Conservation (phyloP, 371 early-diverging fungal species). For the Capillidium heterosporum region DNA sequence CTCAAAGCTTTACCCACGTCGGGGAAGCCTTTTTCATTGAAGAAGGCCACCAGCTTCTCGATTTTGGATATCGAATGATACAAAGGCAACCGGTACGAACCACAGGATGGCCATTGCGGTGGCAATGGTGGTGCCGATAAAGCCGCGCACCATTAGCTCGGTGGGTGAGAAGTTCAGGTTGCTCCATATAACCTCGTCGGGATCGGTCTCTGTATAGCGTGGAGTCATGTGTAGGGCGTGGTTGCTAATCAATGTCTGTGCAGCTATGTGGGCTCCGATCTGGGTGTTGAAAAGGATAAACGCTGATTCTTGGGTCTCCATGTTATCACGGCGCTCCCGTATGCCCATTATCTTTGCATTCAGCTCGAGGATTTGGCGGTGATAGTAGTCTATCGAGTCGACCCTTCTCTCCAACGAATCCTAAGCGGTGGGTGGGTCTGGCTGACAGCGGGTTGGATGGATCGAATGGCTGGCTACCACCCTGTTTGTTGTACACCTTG, state of each 20-base stretch:
- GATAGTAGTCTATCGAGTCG: conserved; percentile 17
- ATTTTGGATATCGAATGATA: conserved; percentile 38
- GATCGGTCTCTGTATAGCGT: conserved; percentile 38
- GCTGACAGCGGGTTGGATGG: conserved; percentile 1
- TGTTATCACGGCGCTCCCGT: conserved; percentile 3
- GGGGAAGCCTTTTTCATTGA: conserved; percentile 10
- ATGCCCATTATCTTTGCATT: conserved; percentile 2
- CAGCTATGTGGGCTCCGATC: conserved; percentile 67
- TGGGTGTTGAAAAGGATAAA: conserved; percentile 67
- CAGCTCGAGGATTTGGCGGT: conserved; percentile 10
- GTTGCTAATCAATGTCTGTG: conserved; percentile 44
- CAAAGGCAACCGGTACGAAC: conserved; percentile 41
- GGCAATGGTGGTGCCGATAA: conserved; percentile 24
- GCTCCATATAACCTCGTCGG: conserved; percentile 67
- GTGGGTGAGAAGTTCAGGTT: conserved; percentile 43
- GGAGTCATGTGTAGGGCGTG: conserved; percentile 43
- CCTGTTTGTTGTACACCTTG: too few relatives aligned
- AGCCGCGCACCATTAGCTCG: conserved; percentile 31
- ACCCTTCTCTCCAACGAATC: conserved; percentile 16
- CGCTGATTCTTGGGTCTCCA: conserved; percentile 21
- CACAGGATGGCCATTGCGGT: conserved; percentile 44
- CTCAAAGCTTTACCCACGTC: background rate
- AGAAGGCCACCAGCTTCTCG: conserved; percentile 22
- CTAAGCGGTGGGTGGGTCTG: conserved; percentile 14
- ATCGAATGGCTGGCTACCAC: too few relatives aligned